phyloP scores from a whole-genome alignment of 106 monocot genomes.

The Dioscorea zingiberensis region DNA sequence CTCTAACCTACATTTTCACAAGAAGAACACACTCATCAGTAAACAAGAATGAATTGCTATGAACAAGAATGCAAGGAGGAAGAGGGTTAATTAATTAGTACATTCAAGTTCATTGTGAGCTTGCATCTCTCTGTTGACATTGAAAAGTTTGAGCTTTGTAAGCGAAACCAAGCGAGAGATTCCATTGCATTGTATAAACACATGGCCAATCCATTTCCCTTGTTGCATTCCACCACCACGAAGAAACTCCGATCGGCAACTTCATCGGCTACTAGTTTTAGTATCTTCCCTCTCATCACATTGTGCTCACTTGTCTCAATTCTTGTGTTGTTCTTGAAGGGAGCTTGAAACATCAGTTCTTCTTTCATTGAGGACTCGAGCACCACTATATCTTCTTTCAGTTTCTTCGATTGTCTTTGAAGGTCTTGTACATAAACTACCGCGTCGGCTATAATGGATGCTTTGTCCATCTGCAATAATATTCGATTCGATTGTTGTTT shows the following conservation, averaged over 20 bases:
- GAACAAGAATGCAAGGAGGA: background rate
- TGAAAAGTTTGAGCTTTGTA: constrained; percentile 45
- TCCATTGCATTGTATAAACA: constrained; percentile 52
- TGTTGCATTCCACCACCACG: constrained; percentile 38
- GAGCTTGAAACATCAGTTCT: background rate
- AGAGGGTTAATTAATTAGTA: background rate
- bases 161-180: constrained; percentile 30
- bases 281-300: constrained; percentile 18
- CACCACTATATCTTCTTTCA: constrained; percentile 35
- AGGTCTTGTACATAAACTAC: constrained; percentile 42
- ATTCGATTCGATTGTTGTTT: too few relatives aligned
- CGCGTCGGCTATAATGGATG: constrained; percentile 71
- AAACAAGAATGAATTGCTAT: background rate
- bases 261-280: constrained; percentile 17
- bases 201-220: constrained; percentile 18
- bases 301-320: background rate
- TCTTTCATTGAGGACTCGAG: constrained; percentile 26
- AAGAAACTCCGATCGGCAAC: constrained; percentile 39
- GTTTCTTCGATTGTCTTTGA: constrained; percentile 27
- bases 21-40: background rate
- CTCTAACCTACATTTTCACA: constrained; percentile 15
- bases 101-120: constrained; percentile 27
- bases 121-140: constrained; percentile 14
- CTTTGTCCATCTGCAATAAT: constrained; percentile 74
- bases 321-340: background rate